Evolutionary conservation across 495 filamentous ascomycete genomes (phyloP).

Genomic region (Rhizodiscina lignyota): DNA sequence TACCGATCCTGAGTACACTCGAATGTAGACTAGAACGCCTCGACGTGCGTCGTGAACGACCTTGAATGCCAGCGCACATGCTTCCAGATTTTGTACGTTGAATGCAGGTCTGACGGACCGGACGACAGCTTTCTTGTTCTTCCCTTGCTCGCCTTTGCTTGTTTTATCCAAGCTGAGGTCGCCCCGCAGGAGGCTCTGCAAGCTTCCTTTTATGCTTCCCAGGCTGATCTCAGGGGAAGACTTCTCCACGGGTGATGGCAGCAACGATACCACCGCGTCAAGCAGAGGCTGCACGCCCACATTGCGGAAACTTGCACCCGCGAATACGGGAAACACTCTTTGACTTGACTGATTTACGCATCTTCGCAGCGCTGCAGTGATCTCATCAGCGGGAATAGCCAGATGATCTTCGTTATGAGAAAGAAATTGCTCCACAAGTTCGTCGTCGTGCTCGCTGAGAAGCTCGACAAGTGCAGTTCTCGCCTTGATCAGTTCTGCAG

Average conservation of each 20-base stretch:
- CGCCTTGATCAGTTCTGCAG: constrained; percentile 58
- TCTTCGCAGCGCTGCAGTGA: constrained; percentile 58
- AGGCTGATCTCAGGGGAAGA: constrained; percentile 64
- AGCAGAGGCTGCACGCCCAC: constrained; percentile 88
- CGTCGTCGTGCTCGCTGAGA: constrained; percentile 74
- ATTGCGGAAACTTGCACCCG: constrained; percentile 83
- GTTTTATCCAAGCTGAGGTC: too few relatives aligned
- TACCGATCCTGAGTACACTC: constrained; percentile 77
- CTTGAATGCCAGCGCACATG: constrained; percentile 87
- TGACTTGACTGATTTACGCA: constrained; percentile 40
- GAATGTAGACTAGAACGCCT: constrained; percentile 79
- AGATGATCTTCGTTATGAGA: constrained; percentile 56
- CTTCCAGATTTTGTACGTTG: constrained; percentile 40
- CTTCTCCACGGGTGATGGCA: constrained; percentile 68
- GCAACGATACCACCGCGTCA: constrained; percentile 70
- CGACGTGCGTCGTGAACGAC: constrained; percentile 77
- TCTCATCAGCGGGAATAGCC: constrained; percentile 41
- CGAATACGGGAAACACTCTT: constrained; percentile 69
- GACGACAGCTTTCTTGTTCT: background rate
- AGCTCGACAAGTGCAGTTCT: constrained; percentile 63
- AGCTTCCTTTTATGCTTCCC: constrained; percentile 31
- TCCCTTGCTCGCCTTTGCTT: constrained; percentile 11
- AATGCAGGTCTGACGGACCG: constrained; percentile 11
- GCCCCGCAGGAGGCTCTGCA: constrained; percentile 34
- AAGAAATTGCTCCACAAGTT: constrained; percentile 68